Conservation (phyloP, 306 rosid species). For the Prunus fruticosa region DNA sequence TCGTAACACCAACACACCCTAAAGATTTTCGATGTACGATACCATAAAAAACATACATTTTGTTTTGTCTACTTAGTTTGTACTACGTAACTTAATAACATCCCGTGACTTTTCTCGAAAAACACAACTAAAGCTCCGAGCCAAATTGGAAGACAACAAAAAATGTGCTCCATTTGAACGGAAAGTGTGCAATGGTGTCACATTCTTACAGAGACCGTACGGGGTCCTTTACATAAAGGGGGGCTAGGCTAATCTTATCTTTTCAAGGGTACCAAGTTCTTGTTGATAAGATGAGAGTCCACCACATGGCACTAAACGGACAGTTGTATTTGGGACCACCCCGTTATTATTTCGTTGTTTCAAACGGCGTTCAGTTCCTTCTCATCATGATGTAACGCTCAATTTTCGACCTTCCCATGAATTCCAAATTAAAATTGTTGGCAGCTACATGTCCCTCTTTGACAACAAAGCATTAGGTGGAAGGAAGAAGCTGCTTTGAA, state of each 20-base stretch:
- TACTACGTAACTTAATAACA: neutral
- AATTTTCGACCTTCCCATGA: too few species aligned
- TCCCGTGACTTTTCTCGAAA: neutral
- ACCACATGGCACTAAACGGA: slow-evolving; percentile 31
- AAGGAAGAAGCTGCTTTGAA: too few species aligned
- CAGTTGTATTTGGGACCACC: slow-evolving; percentile 53
- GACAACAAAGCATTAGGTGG: too few species aligned
- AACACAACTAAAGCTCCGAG: neutral
- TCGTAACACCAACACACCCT: too few species aligned
- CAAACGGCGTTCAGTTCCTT: neutral
- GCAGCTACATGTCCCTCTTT: too few species aligned
- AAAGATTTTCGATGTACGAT: too few species aligned
- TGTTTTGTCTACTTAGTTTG: too few species aligned
- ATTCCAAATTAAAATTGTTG: too few species aligned
- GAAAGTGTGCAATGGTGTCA: slow-evolving; percentile 2
- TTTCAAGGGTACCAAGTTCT: slow-evolving; percentile 17
- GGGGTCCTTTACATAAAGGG: slow-evolving; percentile 23
- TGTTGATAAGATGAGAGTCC: slow-evolving; percentile 33
- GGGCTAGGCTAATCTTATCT: slow-evolving; percentile 5
- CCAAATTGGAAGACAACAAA: neutral
- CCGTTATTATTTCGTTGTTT: slow-evolving; percentile 2
- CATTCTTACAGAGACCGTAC: neutral
- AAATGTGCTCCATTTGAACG: neutral
- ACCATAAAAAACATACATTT: too few species aligned
- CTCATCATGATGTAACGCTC: slow-evolving; percentile 13